Evolutionary conservation across 208 protist species (phyloP), one percentile per base, ranked within the genome.

Genomic region (Crithidia brevicula): DNA sequence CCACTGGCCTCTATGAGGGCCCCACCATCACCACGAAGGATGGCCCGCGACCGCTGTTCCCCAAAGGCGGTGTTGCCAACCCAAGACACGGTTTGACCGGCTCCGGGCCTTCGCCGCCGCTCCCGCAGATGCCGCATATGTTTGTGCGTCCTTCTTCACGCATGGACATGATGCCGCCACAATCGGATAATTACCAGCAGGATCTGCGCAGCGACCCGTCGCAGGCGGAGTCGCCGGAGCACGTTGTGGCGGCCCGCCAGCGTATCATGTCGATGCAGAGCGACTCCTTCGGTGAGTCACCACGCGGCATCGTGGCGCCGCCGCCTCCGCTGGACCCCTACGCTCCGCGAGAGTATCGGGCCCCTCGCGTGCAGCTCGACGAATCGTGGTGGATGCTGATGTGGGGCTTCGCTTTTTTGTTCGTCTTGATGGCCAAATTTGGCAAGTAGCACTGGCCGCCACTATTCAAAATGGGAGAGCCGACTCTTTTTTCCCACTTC

Each of bases 241-340:
- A 84, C 62, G 36, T 82, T 25, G 57, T 71, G 4, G 79, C 83
- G 11, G 83, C 83, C 5, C 66, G 77, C 42, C 81, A 89, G 57
- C 59, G 74, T n/a, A 72, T 89, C 40, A 36, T 82, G 73, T 65
- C 42, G 10, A 67, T 81, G 59, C 82, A 92, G 53, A 81, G 75
- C 65, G 86, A 92, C 71, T 76, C 74, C 23, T 86, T 62, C 66
- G 86, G 86, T 5, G 74, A 88, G 34, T 57, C 71, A 5, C 70
- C 79, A 38, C 75, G 86, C 16, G 81, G 79, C 6, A 46, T 92
- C 25, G 81, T 92, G 10, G 71, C 83, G 20, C 86, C 86, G 49
- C 86, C 86, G 13, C 86, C 86, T 11, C 83, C 77, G 13, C 45
- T 60, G 13, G 57, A 72, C 25, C 66, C 73, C 2, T 31, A 74